These are phyloP conservation scores for Aspergillus brasiliensis DNA, from an alignment of 2,329 filamentous ascomycete species.

Conservation along the genomic window DNA sequence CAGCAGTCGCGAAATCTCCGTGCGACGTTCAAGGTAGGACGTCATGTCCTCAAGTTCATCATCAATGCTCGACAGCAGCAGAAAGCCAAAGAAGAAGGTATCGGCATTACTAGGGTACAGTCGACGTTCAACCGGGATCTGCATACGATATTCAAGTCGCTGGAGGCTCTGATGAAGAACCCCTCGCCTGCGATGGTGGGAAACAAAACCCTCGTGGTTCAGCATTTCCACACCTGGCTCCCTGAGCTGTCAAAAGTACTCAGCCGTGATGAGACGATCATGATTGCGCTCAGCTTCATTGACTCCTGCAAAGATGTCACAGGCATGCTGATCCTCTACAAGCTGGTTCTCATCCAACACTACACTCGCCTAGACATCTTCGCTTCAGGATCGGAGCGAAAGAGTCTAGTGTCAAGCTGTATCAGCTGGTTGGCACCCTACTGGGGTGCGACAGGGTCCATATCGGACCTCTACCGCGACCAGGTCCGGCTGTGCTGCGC, in stretches of 20 bases:
- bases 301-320: conserved; percentile 85
- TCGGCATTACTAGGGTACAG: conserved; percentile 73
- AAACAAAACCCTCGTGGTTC: conserved; percentile 90
- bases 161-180: conserved; percentile 89
- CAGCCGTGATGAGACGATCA: conserved; percentile 79
- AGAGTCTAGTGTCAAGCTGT: conserved; percentile 75
- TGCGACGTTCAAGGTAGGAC: conserved; percentile 91
- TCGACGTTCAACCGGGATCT: conserved; percentile 81
- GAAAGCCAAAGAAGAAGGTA: conserved; percentile 81
- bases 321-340: conserved; percentile 89
- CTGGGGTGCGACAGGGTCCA: conserved; percentile 75
- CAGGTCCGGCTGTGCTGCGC: conserved; percentile 94
- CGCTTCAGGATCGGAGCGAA: conserved; percentile 72
- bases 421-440: conserved; percentile 90
- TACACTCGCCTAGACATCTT: conserved; percentile 84
- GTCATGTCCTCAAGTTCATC: conserved; percentile 92
- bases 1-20: conserved; percentile 82
- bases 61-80: conserved; percentile 85
- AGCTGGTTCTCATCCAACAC: conserved; percentile 89
- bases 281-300: conserved; percentile 90
- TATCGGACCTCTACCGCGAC: conserved; percentile 85
- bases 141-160: conserved; percentile 81
- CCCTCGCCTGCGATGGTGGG: conserved; percentile 82
- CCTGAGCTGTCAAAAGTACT: conserved; percentile 81
- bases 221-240: conserved; percentile 97